These are phyloP conservation scores for Lentinula boryana DNA, from an alignment of 768 basidiomycete species.

Conservation along the genomic window DNA sequence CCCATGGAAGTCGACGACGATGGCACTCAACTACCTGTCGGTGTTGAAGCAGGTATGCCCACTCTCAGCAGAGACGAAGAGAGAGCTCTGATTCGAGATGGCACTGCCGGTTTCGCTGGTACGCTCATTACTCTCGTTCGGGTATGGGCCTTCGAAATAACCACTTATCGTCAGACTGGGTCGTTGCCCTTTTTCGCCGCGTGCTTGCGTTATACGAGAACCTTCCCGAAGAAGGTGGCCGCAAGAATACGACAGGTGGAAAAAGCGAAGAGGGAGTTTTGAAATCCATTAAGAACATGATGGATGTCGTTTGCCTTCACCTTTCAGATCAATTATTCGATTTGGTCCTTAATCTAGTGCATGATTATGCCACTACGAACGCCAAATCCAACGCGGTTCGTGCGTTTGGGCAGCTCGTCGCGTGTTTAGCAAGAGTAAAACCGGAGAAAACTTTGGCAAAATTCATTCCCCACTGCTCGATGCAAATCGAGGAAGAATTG, in stretches of 20 bases:
- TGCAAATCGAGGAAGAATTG: constrained; percentile 78
- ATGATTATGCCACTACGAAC: constrained; percentile 84
- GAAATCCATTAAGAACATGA: constrained; percentile 72
- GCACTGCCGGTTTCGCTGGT: constrained; percentile 77
- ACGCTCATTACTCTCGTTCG: constrained; percentile 9
- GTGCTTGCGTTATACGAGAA: constrained; percentile 85
- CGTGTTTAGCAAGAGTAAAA: constrained; percentile 74
- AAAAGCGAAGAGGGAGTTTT: constrained; percentile 74
- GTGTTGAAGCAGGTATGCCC: constrained; percentile 37
- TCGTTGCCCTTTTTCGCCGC: constrained; percentile 68
- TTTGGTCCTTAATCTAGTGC: constrained; percentile 77
- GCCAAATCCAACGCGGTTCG: constrained; percentile 88
- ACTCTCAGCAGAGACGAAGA: constrained; percentile 59
- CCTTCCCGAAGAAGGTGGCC: constrained; percentile 91
- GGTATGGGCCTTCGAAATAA: background rate
- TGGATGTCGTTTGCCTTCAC: constrained; percentile 79
- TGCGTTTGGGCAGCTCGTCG: constrained; percentile 84
- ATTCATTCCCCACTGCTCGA: constrained; percentile 73
- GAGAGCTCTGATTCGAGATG: constrained; percentile 67
- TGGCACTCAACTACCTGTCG: constrained; percentile 43
- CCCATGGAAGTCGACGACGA: constrained; percentile 47
- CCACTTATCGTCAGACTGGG: constrained; percentile 54
- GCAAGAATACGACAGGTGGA: constrained; percentile 79
- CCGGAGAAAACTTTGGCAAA: constrained; percentile 72
- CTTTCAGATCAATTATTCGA: constrained; percentile 77